Base-by-base conservation (phyloP, 208 protist species). In the Vickermania ingenoplastis region DNA sequence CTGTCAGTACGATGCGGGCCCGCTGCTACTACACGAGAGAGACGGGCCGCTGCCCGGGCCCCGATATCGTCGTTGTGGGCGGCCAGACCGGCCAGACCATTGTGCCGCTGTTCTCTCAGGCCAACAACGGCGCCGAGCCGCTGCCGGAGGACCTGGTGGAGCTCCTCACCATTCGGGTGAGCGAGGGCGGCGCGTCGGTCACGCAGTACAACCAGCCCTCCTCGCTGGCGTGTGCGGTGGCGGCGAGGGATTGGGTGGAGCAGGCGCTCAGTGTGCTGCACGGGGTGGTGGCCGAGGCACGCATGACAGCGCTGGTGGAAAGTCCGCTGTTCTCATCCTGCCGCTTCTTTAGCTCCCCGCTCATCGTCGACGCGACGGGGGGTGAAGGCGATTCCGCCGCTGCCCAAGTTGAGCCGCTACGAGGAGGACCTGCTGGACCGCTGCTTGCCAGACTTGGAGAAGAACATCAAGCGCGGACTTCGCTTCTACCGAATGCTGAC, bases 51-150 rank as follows among this genome's bases (percentile, higher is more conserved):
- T 73, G 71, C 41, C 68, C 77, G 5, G 68, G 75, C 56, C 61
- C 67, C 53, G 50, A 83, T 23, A 31, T 77, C 29, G 68, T 94
- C 3, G 86, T 88, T 22, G 90, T 97, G 24, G 96, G 94, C 22
- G 94, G 96, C 4, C 94, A 97, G 67, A 89, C 89, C 60, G 94
- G 93, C 21, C 75, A 77, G 25, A 97, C 92, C 54, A 96, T 98
- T 62, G 77, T 98, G 2, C 95, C 90, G 17, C 71, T 97, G n/a
- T 77, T 96, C 57, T 97, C 90, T 1, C 75, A 81, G 58, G 69
- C 73, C 14, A 77, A 45, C 36, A 45, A n/a, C 36, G 36, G 7
- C 36, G 7, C 7, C 36, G 36, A 45, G 36, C 17, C 57, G 85
- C 30, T 56, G 59, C 21, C 55, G 23, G 62, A 75, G 4, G 69